Base-by-base conservation (phyloP, 345 rosid species). In the Adansonia digitata region DNA sequence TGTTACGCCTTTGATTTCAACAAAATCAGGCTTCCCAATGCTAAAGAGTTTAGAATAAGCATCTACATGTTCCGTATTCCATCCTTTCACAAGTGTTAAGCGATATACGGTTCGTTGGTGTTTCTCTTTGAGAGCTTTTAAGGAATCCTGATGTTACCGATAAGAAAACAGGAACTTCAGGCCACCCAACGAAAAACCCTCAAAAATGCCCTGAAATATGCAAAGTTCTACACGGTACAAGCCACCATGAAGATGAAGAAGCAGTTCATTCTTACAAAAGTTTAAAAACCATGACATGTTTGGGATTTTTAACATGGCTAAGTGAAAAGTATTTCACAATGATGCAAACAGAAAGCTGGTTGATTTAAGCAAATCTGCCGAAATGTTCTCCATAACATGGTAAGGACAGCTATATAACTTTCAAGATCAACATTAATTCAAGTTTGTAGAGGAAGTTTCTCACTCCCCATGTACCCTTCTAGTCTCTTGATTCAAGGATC, bases 1-100 rank as follows among this genome's bases (percentile, higher is more conserved):
- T 1, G 98, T 93, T 11, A 95, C 98, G 5, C 99, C 99, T 89
- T 95, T 95, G 81, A 95, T 93, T 87, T 95, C 99, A 29, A 95
- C 89, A 75, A 93, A 93, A 84, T 93, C 98, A 31, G 99, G 99
- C 80, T 85, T 87, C 63, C 99, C 99, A 17, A 91, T 75, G 84
- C 86, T 87, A 69, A 95, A 95, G 75, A 93, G 97, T 71, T 87
- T 86, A 81, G 60, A 87, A 81, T 95, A 95, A 76, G 93, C 98
- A 78, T 95, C 93, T 69, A 91, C 52, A 26, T 95, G 97, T 84
- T 93, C 98, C 10, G 94, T 86, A 59, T 59, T 59, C 63, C 63
- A 59, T 59, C 63, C 63, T 59, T 59, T 59, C 63, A 59, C 63
- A 27, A 59, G 63, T 59, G 63, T 59, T 37, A 59, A 26, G 3